phyloP scores from a whole-genome alignment of 192 early-diverging fungal genomes.

The Entomortierella chlamydospora region DNA sequence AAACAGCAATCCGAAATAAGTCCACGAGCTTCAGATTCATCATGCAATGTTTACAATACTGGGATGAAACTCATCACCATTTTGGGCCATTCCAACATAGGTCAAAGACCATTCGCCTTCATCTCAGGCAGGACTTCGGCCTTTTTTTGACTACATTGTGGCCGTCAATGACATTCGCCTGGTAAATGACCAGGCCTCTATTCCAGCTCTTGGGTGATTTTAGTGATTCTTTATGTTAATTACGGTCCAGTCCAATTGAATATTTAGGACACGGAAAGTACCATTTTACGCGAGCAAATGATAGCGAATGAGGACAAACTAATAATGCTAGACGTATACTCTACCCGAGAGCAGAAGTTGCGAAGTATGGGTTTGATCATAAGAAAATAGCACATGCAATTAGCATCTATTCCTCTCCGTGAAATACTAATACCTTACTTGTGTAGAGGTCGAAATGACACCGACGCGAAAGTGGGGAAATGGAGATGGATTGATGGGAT shows the following conservation, averaged over 20 bases:
- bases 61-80: neutral
- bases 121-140: slow-evolving; percentile 69
- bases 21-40: neutral
- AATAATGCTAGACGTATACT: slow-evolving; percentile 65
- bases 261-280: slow-evolving; percentile 43
- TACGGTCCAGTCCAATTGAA: too few species aligned
- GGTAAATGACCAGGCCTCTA: neutral
- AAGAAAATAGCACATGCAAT: too few species aligned
- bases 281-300: slow-evolving; percentile 57
- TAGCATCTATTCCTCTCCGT: too few species aligned
- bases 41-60: neutral
- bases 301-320: slow-evolving; percentile 52
- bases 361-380: slow-evolving; percentile 44
- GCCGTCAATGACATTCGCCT: slow-evolving; percentile 67
- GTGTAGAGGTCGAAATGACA: slow-evolving; percentile 53
- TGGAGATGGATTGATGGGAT: slow-evolving; percentile 60
- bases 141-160: slow-evolving; percentile 82
- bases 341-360: slow-evolving; percentile 64
- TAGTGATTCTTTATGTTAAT: neutral
- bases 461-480: slow-evolving; percentile 49
- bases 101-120: slow-evolving; percentile 76
- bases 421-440: neutral
- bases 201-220: too few species aligned
- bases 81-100: slow-evolving; percentile 22
- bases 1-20: neutral